Evolutionary conservation across 495 filamentous ascomycete genomes (phyloP), one percentile per base, ranked within the genome.

Genomic region (Aspergillus wentii): DNA sequence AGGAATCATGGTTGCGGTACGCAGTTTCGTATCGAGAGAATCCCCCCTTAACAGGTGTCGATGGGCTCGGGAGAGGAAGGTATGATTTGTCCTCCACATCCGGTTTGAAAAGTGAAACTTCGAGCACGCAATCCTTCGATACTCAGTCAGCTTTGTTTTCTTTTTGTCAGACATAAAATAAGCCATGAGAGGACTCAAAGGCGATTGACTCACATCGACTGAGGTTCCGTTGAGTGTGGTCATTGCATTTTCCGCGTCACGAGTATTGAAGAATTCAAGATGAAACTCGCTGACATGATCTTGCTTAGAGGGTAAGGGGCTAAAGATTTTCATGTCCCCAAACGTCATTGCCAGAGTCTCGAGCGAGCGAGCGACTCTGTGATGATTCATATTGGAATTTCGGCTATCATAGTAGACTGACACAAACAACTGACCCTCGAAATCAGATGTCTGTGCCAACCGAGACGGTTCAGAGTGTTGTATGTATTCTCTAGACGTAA

Each of bases 231-330:
- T 74, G 32, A 75, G 37, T 18, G 55, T 54, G 15, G 44, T 49
- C 40, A 66, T 42, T 23, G 57, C 59, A 35, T 62, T 59, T 19
- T 59, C 53, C 1, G 61, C 58, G 26, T 62, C 52, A 20, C 50
- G 53, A 22, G 53, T 57, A 30, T 84, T 75, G 31, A 60, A 73
- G 51, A 73, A 86, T 43, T 86, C 82, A 7, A 56, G 41, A 41
- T 59, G 60, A 44, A 59, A 69, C 10, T 61, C 44, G 14, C 48
- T 39, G 18, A 54, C 41, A 18, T 55, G 61, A 21, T 62, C 53
- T 8, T 66, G 57, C 9, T 54, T 44, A 23, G 32, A 51, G 18
- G 47, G 43, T 19, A 62, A 49, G 5, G 51, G 43, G 38, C 72
- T 63, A 35, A 76, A 74, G 1, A 74, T 69, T 44, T 59, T 61